These are phyloP conservation scores for Podospora anserina DNA, from an alignment of 495 filamentous ascomycete genomes.

Conservation along the genomic window DNA sequence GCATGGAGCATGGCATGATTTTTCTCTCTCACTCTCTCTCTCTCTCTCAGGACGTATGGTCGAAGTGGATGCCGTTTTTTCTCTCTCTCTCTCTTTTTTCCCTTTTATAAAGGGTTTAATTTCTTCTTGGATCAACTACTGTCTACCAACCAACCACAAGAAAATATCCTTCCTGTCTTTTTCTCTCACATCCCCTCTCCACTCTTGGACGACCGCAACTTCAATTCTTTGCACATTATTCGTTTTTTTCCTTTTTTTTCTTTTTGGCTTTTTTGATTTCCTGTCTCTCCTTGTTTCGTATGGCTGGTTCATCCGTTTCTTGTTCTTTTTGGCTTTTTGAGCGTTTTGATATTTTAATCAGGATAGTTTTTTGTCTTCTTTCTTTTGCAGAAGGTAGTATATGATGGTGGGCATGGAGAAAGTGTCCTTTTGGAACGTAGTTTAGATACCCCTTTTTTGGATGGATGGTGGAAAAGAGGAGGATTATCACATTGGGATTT, in stretches of 20 bases:
- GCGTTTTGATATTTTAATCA: slow-evolving; percentile 15
- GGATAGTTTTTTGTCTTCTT: background rate
- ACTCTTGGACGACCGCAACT: background rate
- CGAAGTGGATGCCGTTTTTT: background rate
- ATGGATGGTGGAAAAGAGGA: slow-evolving; percentile 10
- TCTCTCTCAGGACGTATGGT: background rate
- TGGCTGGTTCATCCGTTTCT: slow-evolving; percentile 10
- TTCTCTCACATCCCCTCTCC: background rate
- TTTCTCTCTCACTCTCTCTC: slow-evolving; percentile 19
- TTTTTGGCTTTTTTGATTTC: slow-evolving; percentile 10
- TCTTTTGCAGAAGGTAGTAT: slow-evolving; percentile 15
- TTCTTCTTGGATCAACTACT: background rate
- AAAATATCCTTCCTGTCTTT: background rate
- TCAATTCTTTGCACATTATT: slow-evolving; percentile 13
- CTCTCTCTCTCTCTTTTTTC: background rate
- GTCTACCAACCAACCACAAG: background rate
- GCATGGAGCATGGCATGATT: slow-evolving; percentile 10
- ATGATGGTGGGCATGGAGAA: background rate
- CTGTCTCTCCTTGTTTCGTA: slow-evolving; percentile 8
- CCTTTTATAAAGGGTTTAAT: background rate
- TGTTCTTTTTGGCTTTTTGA: slow-evolving; percentile 14
- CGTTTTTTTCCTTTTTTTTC: slow-evolving; percentile 12
- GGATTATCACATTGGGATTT: background rate
- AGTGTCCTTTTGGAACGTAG: slow-evolving; percentile 9
- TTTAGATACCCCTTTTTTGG: slow-evolving; percentile 5